These are phyloP conservation scores for Salix suchowensis DNA, from an alignment of 345 rosid species.

Conservation along the genomic window DNA sequence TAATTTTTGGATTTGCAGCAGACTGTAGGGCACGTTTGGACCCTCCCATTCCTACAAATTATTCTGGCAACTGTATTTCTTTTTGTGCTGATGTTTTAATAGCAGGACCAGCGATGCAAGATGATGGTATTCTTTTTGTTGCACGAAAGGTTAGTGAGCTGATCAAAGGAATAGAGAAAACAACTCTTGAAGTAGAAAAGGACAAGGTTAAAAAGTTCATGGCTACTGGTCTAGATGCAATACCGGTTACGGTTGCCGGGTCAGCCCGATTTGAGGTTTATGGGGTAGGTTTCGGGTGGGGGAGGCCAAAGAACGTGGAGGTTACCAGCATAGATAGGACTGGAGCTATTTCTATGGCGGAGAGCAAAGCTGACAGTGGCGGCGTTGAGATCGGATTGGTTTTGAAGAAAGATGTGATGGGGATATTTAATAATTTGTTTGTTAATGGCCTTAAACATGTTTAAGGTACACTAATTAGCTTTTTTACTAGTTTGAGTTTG, in stretches of 20 bases:
- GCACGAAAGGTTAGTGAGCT: not conserved
- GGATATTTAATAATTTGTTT: not conserved
- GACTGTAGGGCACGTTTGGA: not conserved
- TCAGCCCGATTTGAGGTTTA: not conserved
- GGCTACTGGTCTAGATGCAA: too few species aligned
- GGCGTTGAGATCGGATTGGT: not conserved
- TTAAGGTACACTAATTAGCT: not conserved
- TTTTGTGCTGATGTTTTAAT: too few species aligned
- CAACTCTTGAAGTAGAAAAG: not conserved
- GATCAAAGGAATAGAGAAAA: conserved; percentile 2
- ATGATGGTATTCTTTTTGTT: not conserved
- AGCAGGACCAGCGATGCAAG: too few species aligned
- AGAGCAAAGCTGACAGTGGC: not conserved
- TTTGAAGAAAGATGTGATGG: not conserved
- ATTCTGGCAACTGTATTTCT: too few species aligned
- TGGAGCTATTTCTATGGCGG: not conserved
- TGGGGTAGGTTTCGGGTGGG: not conserved
- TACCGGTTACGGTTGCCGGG: not conserved
- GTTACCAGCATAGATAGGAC: not conserved
- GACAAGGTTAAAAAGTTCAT: not conserved
- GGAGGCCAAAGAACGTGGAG: not conserved
- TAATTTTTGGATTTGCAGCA: not conserved
- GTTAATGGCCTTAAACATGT: not conserved
- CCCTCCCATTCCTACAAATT: too few species aligned
- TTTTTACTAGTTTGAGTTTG: too few species aligned